phyloP scores from a whole-genome alignment of 225 moss, liverwort and hornwort species.

The Ulota crispa region DNA sequence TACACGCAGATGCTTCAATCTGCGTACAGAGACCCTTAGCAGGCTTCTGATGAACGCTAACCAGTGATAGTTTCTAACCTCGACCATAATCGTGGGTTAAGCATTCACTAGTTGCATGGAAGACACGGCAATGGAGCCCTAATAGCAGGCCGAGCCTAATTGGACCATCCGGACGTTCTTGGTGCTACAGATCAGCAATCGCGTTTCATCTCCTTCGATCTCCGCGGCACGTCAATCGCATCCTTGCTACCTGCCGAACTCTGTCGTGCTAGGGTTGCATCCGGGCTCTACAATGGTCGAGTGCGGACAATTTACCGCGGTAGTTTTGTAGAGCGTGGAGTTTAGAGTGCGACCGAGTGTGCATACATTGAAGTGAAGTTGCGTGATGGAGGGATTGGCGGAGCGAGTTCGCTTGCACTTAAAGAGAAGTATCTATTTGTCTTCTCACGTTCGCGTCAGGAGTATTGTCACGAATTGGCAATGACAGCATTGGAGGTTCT shows the following conservation, averaged over 20 bases:
- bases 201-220: background rate
- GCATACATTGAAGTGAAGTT: background rate
- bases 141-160: background rate
- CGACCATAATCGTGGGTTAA: background rate
- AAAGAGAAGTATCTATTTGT: background rate
- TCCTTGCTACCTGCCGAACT: background rate
- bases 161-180: background rate
- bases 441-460: background rate
- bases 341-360: background rate
- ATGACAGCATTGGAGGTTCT: background rate
- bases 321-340: background rate
- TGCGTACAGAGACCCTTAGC: background rate
- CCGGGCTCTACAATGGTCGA: background rate
- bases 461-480: background rate
- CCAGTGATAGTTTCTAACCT: background rate
- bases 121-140: background rate
- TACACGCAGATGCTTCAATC: background rate
- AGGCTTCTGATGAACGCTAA: background rate
- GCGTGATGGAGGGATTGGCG: background rate
- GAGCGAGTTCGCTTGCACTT: background rate
- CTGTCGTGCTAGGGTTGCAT: background rate
- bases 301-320: background rate
- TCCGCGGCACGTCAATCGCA: background rate
- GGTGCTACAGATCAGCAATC: background rate
- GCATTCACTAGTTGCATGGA: conserved; percentile 16